A percentile compares a stretch with the other conserved stretches of the same genome.
These are phyloP conservation scores for Cladophialophora psammophila DNA, from an alignment of 2,329 filamentous ascomycete genomes.

Conservation along the genomic window DNA sequence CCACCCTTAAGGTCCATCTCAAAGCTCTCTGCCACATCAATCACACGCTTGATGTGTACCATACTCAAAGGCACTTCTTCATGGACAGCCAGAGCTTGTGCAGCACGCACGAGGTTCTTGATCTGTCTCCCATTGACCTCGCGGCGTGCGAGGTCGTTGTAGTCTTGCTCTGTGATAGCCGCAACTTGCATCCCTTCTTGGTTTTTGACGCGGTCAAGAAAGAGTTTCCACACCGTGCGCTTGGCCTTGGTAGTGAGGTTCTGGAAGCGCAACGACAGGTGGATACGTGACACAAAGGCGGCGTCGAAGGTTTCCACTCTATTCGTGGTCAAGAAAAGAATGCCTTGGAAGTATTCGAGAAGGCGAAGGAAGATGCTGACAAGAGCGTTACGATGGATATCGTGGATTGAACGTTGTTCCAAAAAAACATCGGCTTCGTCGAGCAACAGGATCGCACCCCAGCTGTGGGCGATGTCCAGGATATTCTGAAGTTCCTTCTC, in stretches of 20 bases:
- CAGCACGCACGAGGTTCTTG: conserved; percentile 85
- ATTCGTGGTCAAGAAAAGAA: conserved; percentile 88
- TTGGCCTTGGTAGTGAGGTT: conserved; percentile 75
- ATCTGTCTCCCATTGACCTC: conserved; percentile 78
- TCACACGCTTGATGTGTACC: conserved; percentile 79
- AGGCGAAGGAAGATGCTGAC: conserved; percentile 87
- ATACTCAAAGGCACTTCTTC: conserved; percentile 75
- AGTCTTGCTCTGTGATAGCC: conserved; percentile 52
- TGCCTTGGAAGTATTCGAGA: conserved; percentile 91
- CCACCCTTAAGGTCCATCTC: conserved; percentile 84
- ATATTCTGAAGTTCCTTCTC: conserved; percentile 83
- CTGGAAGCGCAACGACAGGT: conserved; percentile 83
- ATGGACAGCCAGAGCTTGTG: conserved; percentile 81
- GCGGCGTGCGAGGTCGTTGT: conserved; percentile 68
- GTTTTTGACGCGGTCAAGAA: conserved; percentile 74
- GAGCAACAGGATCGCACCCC: conserved; percentile 83
- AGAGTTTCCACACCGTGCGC: conserved; percentile 82
- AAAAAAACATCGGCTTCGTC: conserved; percentile 88
- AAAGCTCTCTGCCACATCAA: conserved; percentile 85
- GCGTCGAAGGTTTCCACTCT: conserved; percentile 87
- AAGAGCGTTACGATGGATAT: conserved; percentile 83
- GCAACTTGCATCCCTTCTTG: conserved; percentile 65
- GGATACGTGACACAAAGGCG: conserved; percentile 79
- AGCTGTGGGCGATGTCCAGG: conserved; percentile 82
- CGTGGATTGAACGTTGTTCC: conserved; percentile 80